These are phyloP conservation scores for Pleurozium schreberi DNA, from an alignment of 225 moss, liverwort and hornwort genomes.

Conservation along the genomic window DNA sequence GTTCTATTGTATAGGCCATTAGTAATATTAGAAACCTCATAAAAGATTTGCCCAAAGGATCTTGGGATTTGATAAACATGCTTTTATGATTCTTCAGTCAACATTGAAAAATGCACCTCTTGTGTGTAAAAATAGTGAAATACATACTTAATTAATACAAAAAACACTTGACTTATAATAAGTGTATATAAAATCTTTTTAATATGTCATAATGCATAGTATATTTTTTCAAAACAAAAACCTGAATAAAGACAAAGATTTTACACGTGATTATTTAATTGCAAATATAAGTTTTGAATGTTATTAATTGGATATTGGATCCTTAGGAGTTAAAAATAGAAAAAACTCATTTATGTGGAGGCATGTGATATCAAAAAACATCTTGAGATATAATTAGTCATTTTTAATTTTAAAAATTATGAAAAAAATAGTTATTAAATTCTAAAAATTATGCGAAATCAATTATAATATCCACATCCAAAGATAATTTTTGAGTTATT, in stretches of 20 bases:
- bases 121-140: too few species aligned
- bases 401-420: neutral
- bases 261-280: neutral
- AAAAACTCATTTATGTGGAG: neutral
- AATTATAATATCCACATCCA: accelerated
- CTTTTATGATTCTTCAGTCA: neutral
- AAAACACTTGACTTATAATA: neutral
- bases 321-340: neutral
- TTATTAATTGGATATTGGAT: neutral
- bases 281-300: accelerated
- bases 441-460: too few species aligned
- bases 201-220: neutral
- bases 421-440: neutral
- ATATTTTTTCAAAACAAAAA: accelerated
- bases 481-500: neutral
- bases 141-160: too few species aligned
- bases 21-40: accelerated
- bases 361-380: neutral
- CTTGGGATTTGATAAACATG: neutral
- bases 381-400: neutral
- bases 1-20: too few species aligned
- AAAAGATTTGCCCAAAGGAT: neutral
- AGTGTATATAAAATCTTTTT: neutral
- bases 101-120: neutral
- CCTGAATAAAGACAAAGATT: neutral